Evolutionary conservation across 176 grass and related monocot genomes (phyloP).

Genomic region (Oryza officinalis): DNA sequence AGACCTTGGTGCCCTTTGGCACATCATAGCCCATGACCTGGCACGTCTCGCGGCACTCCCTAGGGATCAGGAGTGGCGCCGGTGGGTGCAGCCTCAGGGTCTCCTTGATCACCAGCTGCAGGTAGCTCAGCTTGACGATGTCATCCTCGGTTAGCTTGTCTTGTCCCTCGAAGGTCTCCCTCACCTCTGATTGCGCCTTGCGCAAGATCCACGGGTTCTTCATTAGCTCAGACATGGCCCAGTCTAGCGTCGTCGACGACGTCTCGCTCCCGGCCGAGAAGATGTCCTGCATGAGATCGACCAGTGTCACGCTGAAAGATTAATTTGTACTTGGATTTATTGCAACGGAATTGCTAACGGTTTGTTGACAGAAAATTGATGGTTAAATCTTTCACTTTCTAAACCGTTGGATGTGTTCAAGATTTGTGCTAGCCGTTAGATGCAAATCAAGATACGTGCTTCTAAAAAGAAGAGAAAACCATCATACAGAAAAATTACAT

Average conservation of each 20-base stretch:
- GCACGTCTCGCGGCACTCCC: constrained; percentile 18
- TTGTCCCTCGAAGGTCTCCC: constrained; percentile 9
- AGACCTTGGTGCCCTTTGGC: constrained; percentile 33
- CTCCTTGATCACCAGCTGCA: constrained; percentile 45
- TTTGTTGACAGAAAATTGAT: too few relatives aligned
- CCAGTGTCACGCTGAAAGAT: too few relatives aligned
- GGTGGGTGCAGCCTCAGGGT: constrained; percentile 44
- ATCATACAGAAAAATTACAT: too few relatives aligned
- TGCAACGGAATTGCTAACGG: too few relatives aligned
- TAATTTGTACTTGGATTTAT: too few relatives aligned
- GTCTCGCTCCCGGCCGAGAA: constrained; percentile 38
- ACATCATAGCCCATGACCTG: constrained; percentile 39
- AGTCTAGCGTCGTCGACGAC: constrained; percentile 36
- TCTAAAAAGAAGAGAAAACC: too few relatives aligned
- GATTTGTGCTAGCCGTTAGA: too few relatives aligned
- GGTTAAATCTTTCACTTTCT: too few relatives aligned
- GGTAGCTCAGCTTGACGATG: constrained; percentile 9
- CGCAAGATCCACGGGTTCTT: constrained; percentile 30
- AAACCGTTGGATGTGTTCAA: too few relatives aligned
- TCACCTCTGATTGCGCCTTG: constrained; percentile 28
- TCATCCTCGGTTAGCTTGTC: not conserved
- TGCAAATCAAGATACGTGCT: too few relatives aligned
- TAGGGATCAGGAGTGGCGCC: constrained; percentile 21
- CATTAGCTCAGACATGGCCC: constrained; percentile 32
- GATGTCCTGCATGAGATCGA: constrained; percentile 23